Base-by-base conservation (phyloP, 2,329 filamentous ascomycete species). In the Boeremia lycopersici region DNA sequence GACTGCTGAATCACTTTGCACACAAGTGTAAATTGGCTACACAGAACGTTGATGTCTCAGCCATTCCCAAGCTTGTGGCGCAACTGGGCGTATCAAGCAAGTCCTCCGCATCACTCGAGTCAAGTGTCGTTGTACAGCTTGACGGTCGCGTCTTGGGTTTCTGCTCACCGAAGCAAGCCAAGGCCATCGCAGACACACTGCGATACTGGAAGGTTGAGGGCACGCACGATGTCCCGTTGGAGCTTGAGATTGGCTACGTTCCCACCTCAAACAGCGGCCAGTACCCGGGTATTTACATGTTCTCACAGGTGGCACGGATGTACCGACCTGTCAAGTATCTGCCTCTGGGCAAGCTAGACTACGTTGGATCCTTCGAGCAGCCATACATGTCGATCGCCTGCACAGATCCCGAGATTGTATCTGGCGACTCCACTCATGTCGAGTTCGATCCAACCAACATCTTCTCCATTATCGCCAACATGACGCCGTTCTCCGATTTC, bases 401-500 rank as follows among this genome's bases (percentile, higher is more conserved):
- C 65, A 88, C 90, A n/a, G 89, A 93, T 44, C 84, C 88, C 30
- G 95, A 99, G 74, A 86, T 98, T 57, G 83, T 89, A 26, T 90
- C 91, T n/a, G 91, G 91, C 43, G 84, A 93, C 68, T 92, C 91
- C 4, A 96, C 92, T 0, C 95, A 99, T 71, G 92, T 98, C 39
- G 95, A 99, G 76, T 90, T 90, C 68, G 89, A 93, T 53, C 93
- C 95, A 1, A 99, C 95, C 29, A 95, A 98, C 76, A 98, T 99
- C 62, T 85, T 99, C 25, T 98, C 93, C 7, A 98, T 99, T 62
- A 84, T 99, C 46, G 95, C 95, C 68, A 98, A 98, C 78, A 96
- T 97, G 89, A 99, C 95, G 0, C 95, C 95, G 3, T 99, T 99
- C 78, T 97, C 93, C 41, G 91, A 99, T 74, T 96, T 96, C 79